A percentile compares a stretch with the other conserved stretches of the same genome.
Conservation (phyloP, 768 basidiomycete species). For the Gelatoporia subvermispora region DNA sequence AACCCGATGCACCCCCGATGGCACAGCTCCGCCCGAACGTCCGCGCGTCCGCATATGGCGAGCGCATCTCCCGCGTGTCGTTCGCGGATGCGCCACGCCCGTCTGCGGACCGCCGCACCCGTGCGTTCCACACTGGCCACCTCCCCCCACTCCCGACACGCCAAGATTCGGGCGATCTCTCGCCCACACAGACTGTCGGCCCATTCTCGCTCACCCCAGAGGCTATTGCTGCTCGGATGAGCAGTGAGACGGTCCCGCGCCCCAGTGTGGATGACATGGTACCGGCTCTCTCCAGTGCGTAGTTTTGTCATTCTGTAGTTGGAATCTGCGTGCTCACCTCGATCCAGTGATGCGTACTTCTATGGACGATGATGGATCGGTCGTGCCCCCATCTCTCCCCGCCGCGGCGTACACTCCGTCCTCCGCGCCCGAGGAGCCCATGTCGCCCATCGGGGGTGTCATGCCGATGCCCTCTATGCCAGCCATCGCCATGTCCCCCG, state of each 20-base stretch:
- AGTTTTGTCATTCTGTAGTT: conserved; percentile 22
- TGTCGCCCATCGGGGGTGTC: conserved; percentile 30
- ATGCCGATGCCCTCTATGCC: conserved; percentile 41
- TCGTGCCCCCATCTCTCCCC: conserved; percentile 25
- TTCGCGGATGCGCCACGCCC: conserved; percentile 61
- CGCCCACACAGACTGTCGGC: conserved; percentile 41
- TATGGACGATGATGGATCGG: conserved; percentile 36
- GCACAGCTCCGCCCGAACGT: conserved; percentile 51
- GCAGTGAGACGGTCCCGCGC: conserved; percentile 29
- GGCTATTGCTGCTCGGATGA: conserved; percentile 55
- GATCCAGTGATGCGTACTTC: conserved; percentile 65
- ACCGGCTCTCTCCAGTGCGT: conserved; percentile 66
- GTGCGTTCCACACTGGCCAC: conserved; percentile 36
- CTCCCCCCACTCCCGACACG: conserved; percentile 38
- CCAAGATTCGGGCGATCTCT: conserved; percentile 27
- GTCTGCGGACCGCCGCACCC: conserved; percentile 40
- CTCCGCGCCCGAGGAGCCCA: conserved; percentile 23
- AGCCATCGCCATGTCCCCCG: conserved; percentile 49
- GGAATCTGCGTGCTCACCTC: conserved; percentile 2
- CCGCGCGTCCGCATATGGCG: conserved; percentile 41
- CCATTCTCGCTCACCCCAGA: conserved; percentile 46
- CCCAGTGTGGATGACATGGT: conserved; percentile 52
- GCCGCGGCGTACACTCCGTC: conserved; percentile 30
- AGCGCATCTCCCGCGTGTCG: conserved; percentile 58
- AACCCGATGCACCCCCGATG: conserved; percentile 24